A percentile compares a stretch with the other conserved stretches of the same genome.
Conservation (phyloP, 2,329 filamentous ascomycete genomes). For the Phaeosphaeriaceae sp. region DNA sequence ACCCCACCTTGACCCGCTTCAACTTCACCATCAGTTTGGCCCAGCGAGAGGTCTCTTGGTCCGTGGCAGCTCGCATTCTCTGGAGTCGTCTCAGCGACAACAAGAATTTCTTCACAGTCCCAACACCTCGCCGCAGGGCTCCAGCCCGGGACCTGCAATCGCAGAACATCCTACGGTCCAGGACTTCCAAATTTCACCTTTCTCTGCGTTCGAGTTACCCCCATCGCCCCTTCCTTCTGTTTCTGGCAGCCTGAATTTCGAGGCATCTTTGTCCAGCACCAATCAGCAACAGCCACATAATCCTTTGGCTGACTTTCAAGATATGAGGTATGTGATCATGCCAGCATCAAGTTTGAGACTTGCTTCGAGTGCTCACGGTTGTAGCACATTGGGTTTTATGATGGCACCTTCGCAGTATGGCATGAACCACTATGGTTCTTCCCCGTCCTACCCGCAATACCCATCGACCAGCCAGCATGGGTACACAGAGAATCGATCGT, state of each 20-base stretch:
- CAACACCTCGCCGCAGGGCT: conserved; percentile 25
- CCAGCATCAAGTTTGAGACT: neutral
- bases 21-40: conserved; percentile 29
- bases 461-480: conserved; percentile 36
- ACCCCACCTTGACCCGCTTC: conserved; percentile 34
- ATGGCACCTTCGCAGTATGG: conserved; percentile 51
- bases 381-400: conserved; percentile 50
- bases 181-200: neutral
- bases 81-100: neutral
- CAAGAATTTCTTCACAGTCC: conserved; percentile 13
- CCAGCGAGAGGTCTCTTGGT: neutral
- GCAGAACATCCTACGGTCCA: conserved; percentile 1
- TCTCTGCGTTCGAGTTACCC: conserved; percentile 2
- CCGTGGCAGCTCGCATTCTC: neutral
- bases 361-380: conserved; percentile 16
- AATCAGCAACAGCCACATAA: conserved; percentile 31
- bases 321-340: conserved; percentile 46
- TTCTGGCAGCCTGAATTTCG: conserved; percentile 29
- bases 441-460: conserved; percentile 42
- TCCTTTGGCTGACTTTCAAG: conserved; percentile 37
- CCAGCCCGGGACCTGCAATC: conserved; percentile 3
- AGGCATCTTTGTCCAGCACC: conserved; percentile 22
- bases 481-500: conserved; percentile 38
- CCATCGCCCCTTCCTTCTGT: conserved; percentile 33
- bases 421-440: conserved; percentile 46